A percentile compares a stretch with the other conserved stretches of the same genome.
phyloP scores from a whole-genome alignment of 768 basidiomycete genomes.

The Leccinum longicurvipes region DNA sequence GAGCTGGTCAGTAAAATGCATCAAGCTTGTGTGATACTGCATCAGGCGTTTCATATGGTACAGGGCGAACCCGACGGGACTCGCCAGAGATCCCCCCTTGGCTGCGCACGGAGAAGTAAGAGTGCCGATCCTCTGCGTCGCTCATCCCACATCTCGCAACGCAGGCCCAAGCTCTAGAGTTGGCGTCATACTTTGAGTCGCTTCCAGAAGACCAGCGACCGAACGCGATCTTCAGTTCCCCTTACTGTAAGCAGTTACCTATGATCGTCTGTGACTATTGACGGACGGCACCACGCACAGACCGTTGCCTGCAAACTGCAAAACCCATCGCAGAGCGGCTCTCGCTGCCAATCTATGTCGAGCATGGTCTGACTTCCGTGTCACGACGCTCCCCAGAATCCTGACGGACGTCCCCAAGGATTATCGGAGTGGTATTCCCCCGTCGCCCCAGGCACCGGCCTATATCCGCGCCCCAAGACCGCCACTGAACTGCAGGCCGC shows the following conservation, averaged over 20 bases:
- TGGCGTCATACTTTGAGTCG: slow-evolving; percentile 60
- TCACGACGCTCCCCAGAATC: background rate
- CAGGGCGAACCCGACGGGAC: slow-evolving; percentile 65
- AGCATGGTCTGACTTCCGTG: slow-evolving; percentile 56
- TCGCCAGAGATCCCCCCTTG: slow-evolving; percentile 70
- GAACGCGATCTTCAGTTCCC: slow-evolving; percentile 80
- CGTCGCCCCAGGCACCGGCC: slow-evolving; percentile 58
- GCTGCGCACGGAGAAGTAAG: slow-evolving; percentile 67
- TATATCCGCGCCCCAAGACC: slow-evolving; percentile 70
- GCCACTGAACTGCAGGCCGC: slow-evolving; percentile 49
- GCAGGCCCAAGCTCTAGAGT: slow-evolving; percentile 70
- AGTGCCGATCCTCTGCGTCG: background rate
- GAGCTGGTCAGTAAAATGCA: slow-evolving; percentile 51
- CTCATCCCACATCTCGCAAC: background rate
- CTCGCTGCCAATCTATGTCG: slow-evolving; percentile 67
- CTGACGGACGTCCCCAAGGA: slow-evolving; percentile 35
- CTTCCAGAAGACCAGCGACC: slow-evolving; percentile 66
- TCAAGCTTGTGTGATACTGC: background rate
- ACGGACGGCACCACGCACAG: slow-evolving; percentile 33
- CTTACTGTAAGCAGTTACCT: slow-evolving; percentile 58
- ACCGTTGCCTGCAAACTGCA: slow-evolving; percentile 85
- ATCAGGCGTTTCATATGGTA: background rate
- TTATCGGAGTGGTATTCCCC: slow-evolving; percentile 81
- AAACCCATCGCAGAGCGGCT: slow-evolving; percentile 61
- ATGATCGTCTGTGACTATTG: background rate